Conservation (phyloP, 148 eudicot species). For the Euryodendron excelsum region DNA sequence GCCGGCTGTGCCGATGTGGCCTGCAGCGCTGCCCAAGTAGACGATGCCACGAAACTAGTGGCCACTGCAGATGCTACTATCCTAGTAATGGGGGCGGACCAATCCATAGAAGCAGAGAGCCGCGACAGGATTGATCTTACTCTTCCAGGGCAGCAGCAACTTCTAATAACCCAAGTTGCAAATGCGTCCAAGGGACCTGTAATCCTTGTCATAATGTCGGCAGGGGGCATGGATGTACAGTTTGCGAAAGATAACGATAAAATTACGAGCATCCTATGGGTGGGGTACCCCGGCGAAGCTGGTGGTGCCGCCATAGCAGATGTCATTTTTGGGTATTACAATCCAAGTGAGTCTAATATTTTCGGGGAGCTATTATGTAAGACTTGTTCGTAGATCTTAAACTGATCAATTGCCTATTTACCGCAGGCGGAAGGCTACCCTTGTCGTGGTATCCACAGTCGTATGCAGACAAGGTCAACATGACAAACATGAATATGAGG, state of each 20-base stretch:
- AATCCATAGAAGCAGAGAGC: slow-evolving; percentile 51
- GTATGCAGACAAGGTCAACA: slow-evolving; percentile 47
- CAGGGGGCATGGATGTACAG: slow-evolving; percentile 54
- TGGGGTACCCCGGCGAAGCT: slow-evolving; percentile 67
- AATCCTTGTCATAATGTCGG: slow-evolving; percentile 52
- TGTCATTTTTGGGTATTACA: slow-evolving; percentile 53
- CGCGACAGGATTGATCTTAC: slow-evolving; percentile 38
- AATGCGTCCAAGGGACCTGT: slow-evolving; percentile 51
- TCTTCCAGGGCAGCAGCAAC: slow-evolving; percentile 54
- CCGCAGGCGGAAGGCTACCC: slow-evolving; percentile 65
- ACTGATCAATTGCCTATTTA: neutral
- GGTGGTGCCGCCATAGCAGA: slow-evolving; percentile 62
- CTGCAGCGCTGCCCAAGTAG: slow-evolving; percentile 31
- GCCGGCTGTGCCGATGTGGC: slow-evolving; percentile 45
- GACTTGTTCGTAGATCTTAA: no score
- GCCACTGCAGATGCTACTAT: slow-evolving; percentile 43
- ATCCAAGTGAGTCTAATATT: slow-evolving; percentile 44
- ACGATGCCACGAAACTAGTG: slow-evolving; percentile 31
- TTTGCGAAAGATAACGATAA: slow-evolving; percentile 36
- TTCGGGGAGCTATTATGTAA: neutral
- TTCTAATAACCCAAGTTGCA: slow-evolving; percentile 36
- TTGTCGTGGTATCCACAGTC: slow-evolving; percentile 72
- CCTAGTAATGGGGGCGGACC: slow-evolving; percentile 56
- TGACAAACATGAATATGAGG: slow-evolving; percentile 84
- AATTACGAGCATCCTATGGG: slow-evolving; percentile 66